These are phyloP conservation scores for Hirsutella rhossiliensis DNA, from an alignment of 2,329 filamentous ascomycete species.

Conservation along the genomic window DNA sequence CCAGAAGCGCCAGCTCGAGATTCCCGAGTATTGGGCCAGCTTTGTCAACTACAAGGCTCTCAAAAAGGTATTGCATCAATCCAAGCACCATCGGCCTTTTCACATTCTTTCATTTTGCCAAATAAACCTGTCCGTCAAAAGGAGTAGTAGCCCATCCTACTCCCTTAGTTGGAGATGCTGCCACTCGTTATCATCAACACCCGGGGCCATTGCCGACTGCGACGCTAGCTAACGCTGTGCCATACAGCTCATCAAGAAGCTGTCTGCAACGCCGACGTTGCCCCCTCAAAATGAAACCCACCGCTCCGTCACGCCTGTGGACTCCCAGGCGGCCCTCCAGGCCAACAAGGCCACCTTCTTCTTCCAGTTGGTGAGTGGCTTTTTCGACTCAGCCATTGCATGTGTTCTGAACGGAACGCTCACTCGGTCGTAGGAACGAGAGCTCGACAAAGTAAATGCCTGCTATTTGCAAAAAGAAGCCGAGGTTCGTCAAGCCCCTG, in stretches of 20 bases:
- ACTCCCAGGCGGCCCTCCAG: conserved; percentile 82
- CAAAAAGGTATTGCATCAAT: conserved; percentile 62
- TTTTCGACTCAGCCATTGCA: neutral
- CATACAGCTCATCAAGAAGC: conserved; percentile 87
- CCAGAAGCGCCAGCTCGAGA: conserved; percentile 96
- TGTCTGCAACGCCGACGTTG: conserved; percentile 82
- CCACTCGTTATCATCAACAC: too few species aligned
- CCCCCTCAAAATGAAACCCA: conserved; percentile 58
- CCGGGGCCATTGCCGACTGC: too few species aligned
- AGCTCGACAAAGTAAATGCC: conserved; percentile 95
- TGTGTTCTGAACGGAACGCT: neutral
- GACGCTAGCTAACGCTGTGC: neutral
- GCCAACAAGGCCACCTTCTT: conserved; percentile 99
- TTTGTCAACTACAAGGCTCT: conserved; percentile 99
- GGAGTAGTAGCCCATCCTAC: neutral
- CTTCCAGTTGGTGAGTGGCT: conserved; percentile 69
- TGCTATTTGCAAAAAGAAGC: conserved; percentile 98
- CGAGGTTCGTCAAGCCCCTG: conserved; percentile 50
- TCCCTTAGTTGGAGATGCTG: too few species aligned
- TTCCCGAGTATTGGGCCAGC: conserved; percentile 97
- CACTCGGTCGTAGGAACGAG: conserved; percentile 64
- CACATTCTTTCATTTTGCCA: neutral
- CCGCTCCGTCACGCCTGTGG: conserved; percentile 35
- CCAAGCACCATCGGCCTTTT: neutral
- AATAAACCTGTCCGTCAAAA: neutral